These are phyloP conservation scores for Candida sithepensis DNA, from an alignment of 805 yeast genomes.

Conservation along the genomic window DNA sequence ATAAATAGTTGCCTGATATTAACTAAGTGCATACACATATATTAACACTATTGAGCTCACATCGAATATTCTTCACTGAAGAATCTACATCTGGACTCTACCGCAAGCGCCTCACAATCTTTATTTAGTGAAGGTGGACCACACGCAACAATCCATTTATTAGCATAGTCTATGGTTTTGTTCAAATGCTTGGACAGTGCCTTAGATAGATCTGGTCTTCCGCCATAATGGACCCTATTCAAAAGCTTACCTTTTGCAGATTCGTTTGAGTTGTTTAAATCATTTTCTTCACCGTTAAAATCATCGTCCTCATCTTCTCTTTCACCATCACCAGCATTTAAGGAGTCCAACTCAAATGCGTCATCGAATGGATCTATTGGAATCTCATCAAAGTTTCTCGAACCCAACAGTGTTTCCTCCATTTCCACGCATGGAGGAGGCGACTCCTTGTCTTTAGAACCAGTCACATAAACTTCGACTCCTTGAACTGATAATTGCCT, in stretches of 20 bases:
- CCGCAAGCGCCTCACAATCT: slow-evolving; percentile 39
- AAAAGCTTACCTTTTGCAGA: slow-evolving; percentile 1
- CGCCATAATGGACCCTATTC: slow-evolving; percentile 27
- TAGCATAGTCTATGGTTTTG: slow-evolving; percentile 31
- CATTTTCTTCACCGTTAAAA: slow-evolving; percentile 12
- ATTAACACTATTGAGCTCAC: slow-evolving; percentile 15
- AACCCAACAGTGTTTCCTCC: not conserved
- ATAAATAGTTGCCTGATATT: too few relatives aligned
- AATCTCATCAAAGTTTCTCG: slow-evolving; percentile 5
- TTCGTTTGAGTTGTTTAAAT: not conserved
- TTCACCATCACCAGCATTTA: slow-evolving; percentile 16
- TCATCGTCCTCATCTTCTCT: too few relatives aligned
- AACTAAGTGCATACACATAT: not conserved
- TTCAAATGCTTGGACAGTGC: slow-evolving; percentile 28
- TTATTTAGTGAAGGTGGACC: slow-evolving; percentile 48
- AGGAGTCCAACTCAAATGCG: slow-evolving; percentile 25
- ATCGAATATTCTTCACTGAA: slow-evolving; percentile 43
- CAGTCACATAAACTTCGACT: slow-evolving; percentile 38
- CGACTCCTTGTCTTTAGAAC: not conserved
- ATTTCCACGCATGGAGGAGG: not conserved
- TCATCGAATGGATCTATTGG: slow-evolving; percentile 11
- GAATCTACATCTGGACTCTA: slow-evolving; percentile 32
- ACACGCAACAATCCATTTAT: slow-evolving; percentile 55
- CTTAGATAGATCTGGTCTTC: slow-evolving; percentile 41
- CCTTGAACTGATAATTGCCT: slow-evolving; percentile 34